Percentiles rank a stretch among this genome's conserved stretches.
Evolutionary conservation across 495 filamentous ascomycete species (phyloP).

Genomic region (Daldinia caldariorum): DNA sequence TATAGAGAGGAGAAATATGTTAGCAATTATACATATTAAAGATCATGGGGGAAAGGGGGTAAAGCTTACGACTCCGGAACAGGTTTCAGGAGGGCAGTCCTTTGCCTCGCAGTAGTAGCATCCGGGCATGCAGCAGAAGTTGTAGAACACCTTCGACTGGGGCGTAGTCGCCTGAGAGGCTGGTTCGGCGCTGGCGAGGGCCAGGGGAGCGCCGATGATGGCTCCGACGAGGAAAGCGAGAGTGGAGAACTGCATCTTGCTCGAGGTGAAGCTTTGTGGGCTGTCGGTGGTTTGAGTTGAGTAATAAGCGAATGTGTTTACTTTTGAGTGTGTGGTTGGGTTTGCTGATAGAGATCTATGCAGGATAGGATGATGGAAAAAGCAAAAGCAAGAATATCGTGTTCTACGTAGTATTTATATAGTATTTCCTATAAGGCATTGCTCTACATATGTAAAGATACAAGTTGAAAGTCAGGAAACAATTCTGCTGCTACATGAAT

Average conservation of each 20-base stretch:
- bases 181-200: background rate
- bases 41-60: background rate
- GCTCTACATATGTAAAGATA: background rate
- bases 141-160: background rate
- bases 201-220: background rate
- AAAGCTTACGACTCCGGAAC: conserved; percentile 6
- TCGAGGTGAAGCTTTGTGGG: background rate
- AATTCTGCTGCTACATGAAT: background rate
- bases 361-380: background rate
- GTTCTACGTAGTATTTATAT: background rate
- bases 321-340: background rate
- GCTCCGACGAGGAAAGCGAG: background rate
- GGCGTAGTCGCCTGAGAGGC: background rate
- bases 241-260: background rate
- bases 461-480: background rate
- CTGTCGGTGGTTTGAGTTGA: background rate
- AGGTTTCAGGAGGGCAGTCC: background rate
- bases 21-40: conserved; percentile 4
- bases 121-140: conserved; percentile 14
- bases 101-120: background rate
- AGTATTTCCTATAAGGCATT: background rate
- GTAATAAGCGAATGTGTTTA: background rate
- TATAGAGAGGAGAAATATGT: background rate
- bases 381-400: background rate
- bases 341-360: background rate